Evolutionary conservation across 73 alveolate genomes (phyloP), one percentile per base, ranked within the genome.

Genomic region (Paramecium primaurelia): DNA sequence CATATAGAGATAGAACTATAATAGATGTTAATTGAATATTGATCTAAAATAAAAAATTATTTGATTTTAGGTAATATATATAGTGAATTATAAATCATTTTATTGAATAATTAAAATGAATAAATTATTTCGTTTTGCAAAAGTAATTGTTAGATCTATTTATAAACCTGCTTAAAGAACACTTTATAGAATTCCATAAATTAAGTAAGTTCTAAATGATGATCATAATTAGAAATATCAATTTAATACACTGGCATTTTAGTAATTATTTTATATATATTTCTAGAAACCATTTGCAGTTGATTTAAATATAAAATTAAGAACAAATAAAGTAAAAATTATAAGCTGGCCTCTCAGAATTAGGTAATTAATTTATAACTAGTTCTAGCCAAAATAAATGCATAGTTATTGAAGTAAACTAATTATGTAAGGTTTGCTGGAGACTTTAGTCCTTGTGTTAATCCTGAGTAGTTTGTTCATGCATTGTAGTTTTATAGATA

Each of bases 121-220:
- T 64, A 64, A 64, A 64, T 34, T 64, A 12, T 28, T 64, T 64
- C 84, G 84, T 64, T 64, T 64, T 64, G 84, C 84, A 14, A 64
- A 64, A 34, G 47, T 64, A 8, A 64, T 64, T 32, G 84, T 51
- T 11, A 64, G 49, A 28, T 64, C 84, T 8, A 14, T 64, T 11
- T 28, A 28, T 64, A 64, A 34, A 34, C 84, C 84, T 32, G 84
- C 47, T 64, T 64, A 64, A 64, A 64, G 9, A 64, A 64, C 49
- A 7, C 47, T 64, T 32, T 64, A 64, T n/a, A 64, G 84, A 8
- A 64, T 64, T 6, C 84, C 84, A 32, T 14, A 64, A 32, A 64
- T 64, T 9, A 28, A 64, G 26, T 11, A 64, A 64, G 84, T 64
- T 8, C 51, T 64, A 1, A 34, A 34, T 32, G 84, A 64, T 26